A percentile compares a stretch with the other conserved stretches of the same genome.
Conservation (phyloP, 164 flowering plant species). For the Echeveria elegans region DNA sequence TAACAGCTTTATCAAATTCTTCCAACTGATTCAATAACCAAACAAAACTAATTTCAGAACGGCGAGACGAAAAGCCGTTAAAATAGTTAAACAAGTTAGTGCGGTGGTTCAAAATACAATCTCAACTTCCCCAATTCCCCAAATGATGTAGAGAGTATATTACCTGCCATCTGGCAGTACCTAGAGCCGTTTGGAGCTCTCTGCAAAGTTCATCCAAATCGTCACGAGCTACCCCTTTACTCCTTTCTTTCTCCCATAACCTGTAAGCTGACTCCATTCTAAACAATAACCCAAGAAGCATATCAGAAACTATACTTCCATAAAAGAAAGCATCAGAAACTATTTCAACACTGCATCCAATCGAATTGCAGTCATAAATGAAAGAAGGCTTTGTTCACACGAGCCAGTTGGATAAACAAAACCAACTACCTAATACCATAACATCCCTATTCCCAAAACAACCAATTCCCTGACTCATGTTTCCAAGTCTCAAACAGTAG, state of each 20-base stretch:
- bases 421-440: background rate
- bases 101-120: background rate
- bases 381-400: background rate
- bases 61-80: slow-evolving; percentile 2
- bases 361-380: background rate
- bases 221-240: slow-evolving; percentile 27
- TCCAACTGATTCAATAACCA: slow-evolving; percentile 46
- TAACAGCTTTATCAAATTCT: slow-evolving; percentile 83
- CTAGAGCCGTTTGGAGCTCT: slow-evolving; percentile 74
- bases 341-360: background rate
- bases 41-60: background rate
- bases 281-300: slow-evolving; percentile 18
- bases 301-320: background rate
- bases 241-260: slow-evolving; percentile 54
- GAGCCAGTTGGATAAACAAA: background rate
- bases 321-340: too few species aligned
- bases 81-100: too few species aligned
- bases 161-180: slow-evolving; percentile 97
- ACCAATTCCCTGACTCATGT: too few species aligned
- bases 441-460: too few species aligned
- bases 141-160: background rate
- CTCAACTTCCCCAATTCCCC: background rate
- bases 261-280: slow-evolving; percentile 86
- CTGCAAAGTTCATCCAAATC: slow-evolving; percentile 41
- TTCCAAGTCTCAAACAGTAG: too few species aligned